Conservation (phyloP, 1,139 yeast species). For the Tardiomyces blankii region DNA sequence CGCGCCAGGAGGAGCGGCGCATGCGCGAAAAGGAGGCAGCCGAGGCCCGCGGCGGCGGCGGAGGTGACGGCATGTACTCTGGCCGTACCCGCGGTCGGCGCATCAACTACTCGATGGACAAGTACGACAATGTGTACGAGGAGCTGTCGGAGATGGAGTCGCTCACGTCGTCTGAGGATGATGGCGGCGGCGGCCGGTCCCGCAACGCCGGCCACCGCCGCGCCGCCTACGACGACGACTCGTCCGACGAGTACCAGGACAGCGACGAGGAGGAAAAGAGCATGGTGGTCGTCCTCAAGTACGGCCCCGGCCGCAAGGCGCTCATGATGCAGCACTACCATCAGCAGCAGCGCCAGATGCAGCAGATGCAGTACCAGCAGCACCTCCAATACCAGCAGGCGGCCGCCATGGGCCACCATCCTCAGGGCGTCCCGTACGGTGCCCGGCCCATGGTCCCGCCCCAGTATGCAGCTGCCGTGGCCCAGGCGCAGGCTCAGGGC, state of each 20-base stretch:
- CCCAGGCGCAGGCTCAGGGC: background rate
- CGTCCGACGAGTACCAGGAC: background rate
- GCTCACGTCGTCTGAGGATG: slow-evolving; percentile 4
- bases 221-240: background rate
- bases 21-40: slow-evolving; percentile 15
- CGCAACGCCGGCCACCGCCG: background rate
- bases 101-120: slow-evolving; percentile 24
- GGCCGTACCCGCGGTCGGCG: slow-evolving; percentile 27
- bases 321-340: background rate
- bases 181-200: background rate
- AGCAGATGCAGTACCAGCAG: slow-evolving; percentile 7
- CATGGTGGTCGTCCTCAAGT: background rate
- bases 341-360: slow-evolving; percentile 17
- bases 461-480: background rate
- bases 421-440: background rate
- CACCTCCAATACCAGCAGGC: slow-evolving; percentile 5
- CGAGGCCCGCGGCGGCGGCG: slow-evolving; percentile 13
- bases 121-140: slow-evolving; percentile 8
- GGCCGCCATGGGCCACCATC: background rate
- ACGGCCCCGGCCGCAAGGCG: background rate
- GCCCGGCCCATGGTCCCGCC: background rate
- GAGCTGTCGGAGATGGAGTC: slow-evolving; percentile 9
- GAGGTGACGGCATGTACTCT: slow-evolving; percentile 22
- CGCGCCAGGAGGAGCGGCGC: slow-evolving; percentile 13
- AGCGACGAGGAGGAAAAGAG: background rate